Base-by-base conservation (phyloP, 495 filamentous ascomycete genomes). In the Parachaetomium inaequale region DNA sequence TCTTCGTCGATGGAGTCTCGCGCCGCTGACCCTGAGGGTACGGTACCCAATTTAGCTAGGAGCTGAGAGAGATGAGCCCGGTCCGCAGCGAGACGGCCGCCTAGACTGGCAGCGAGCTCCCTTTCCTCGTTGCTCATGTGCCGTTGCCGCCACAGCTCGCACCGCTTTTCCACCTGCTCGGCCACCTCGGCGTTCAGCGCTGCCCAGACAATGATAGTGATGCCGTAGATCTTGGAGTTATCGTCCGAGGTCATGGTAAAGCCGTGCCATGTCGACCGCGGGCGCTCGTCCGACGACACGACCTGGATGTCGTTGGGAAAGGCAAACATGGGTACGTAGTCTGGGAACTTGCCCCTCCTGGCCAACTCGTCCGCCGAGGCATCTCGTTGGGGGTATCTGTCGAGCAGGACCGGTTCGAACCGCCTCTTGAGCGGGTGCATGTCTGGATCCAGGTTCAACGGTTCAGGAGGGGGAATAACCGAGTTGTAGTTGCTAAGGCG, bases 291-390 rank as follows among this genome's bases (percentile, higher is more conserved):
- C 2, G 91, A 91, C 10, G 94, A 96, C 8, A 98, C 90, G 55
- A 98, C 93, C 59, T 91, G 91, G 67, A 98, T 91, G 75, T 98
- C 94, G 73, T 98, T 96, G 29, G 94, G 94, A 68, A 98, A 98
- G 23, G 94, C 92, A 69, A 98, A 98, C 94, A 98, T 98, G 28
- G 94, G 94, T 40, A 98, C 91, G 67, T 96, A 98, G 70, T 98
- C 93, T 4, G 94, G 94, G 71, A 98, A 97, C 55, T 85, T 85
- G 46, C 91, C 92, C 68, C 94, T 86, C 69, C 88, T 83, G 69
- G 89, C 86, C 59, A 85, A 66, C 64, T 96, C 91, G 28, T 96
- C 93, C 21, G 76, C 78, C n/a, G 83, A 70, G 77, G 92, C 88
- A 64, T 84, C 82, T 70, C 90, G 89, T 40, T 90, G 86, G 23